Base-by-base conservation (phyloP, 805 yeast species). In the Tetrapisispora namnaoensis region DNA sequence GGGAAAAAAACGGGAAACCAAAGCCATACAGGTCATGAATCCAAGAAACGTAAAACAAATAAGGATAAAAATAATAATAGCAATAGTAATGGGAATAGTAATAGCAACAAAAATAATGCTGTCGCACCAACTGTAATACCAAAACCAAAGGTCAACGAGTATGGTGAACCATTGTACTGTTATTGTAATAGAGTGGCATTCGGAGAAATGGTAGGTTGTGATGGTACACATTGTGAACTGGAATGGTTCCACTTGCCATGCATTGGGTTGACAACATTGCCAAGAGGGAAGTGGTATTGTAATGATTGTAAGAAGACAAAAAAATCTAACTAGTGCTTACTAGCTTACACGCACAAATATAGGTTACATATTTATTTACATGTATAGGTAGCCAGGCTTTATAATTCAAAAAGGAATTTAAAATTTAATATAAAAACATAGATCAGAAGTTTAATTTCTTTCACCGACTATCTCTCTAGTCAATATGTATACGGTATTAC, bases 191-290 rank as follows among this genome's bases (percentile, higher is more conserved):
- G 90, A 64, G 95, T 90, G 0, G 91, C 97, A 4, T 93, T 86
- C 63, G 99, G 99, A 18, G 98, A 93, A 61, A 93, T 93, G 99
- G 97, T 93, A 51, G 99, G 95, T 2, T 93, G 99, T 69, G 99
- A 93, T 61, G 97, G 96, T 13, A 90, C 86, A 35, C 80, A 82
- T 50, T 91, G 98, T 70, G 82, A 82, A 63, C 74, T 88, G 48
- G 98, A 90, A 66, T 90, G 98, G 98, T 90, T 90, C 69, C 98
- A 90, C 70, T 71, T 91, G 56, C 95, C 95, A 17, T 90, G 98
- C 67, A 85, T 87, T 40, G 96, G 96, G 0, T 75, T 89, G 57
- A 79, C 82, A 45, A 82, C 88, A 45, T 78, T 91, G 5, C 98
- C 97, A 2, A 85, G 82, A 70, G 89, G 89, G 13, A 83, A 82